phyloP scores from a whole-genome alignment of 345 rosid genomes.

The Barbarea vulgaris region DNA sequence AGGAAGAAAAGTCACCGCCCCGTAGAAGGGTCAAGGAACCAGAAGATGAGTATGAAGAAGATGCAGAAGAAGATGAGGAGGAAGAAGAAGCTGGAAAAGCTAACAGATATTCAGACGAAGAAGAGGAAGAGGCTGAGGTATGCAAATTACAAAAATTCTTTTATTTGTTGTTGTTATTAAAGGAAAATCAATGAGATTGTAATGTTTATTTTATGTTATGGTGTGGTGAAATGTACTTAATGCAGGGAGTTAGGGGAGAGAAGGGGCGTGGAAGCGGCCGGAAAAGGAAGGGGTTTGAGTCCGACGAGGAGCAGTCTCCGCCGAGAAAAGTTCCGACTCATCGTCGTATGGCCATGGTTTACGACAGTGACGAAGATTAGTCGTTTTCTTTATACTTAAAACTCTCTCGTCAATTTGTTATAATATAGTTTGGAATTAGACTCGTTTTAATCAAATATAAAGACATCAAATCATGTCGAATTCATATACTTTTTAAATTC shows the following conservation, averaged over 20 bases:
- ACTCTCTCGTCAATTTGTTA: not conserved
- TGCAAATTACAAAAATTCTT: not conserved
- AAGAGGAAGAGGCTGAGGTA: conserved; percentile 69
- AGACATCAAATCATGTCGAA: conserved; percentile 7
- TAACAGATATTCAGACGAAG: conserved; percentile 71
- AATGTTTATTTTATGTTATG: conserved; percentile 6
- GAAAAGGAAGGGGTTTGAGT: conserved; percentile 80
- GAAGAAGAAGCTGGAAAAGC: conserved; percentile 47
- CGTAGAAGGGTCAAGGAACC: conserved; percentile 71
- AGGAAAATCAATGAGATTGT: conserved; percentile 13
- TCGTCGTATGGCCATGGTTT: conserved; percentile 84
- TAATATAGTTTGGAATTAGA: conserved; percentile 20
- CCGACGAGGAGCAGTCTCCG: conserved; percentile 90
- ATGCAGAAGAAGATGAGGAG: conserved; percentile 71
- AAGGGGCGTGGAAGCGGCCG: conserved; percentile 55
- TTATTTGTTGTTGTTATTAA: not conserved
- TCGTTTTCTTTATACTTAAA: not conserved
- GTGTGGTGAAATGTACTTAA: conserved; percentile 1
- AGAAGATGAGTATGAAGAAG: conserved; percentile 84
- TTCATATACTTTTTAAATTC: not conserved
- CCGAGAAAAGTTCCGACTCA: conserved; percentile 75
- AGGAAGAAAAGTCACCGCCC: conserved; percentile 57
- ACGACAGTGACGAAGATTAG: conserved; percentile 86
- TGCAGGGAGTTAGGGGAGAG: conserved; percentile 64
- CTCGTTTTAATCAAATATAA: not conserved